Percentiles rank a stretch among this genome's conserved stretches.
phyloP scores from a whole-genome alignment of 495 filamentous ascomycete species.

The Hapsidospora chrysogenum region DNA sequence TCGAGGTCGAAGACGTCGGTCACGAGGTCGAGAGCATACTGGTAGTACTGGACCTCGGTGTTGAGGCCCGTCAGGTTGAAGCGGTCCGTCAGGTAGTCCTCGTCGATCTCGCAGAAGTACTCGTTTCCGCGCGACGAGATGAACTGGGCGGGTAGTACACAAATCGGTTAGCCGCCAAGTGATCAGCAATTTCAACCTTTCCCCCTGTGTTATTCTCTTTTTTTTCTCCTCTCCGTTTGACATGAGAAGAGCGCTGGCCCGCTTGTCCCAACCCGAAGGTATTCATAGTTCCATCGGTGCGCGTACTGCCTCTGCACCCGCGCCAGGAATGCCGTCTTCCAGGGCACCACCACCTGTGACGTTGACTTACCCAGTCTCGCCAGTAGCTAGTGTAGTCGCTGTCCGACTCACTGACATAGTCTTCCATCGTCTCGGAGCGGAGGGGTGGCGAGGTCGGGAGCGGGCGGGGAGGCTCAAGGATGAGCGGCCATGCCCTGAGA shows the following conservation, averaged over 20 bases:
- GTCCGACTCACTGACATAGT: constrained; percentile 93
- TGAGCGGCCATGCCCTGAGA: neutral
- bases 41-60: constrained; percentile 95
- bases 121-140: constrained; percentile 95
- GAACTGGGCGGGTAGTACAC: constrained; percentile 44
- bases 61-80: constrained; percentile 98
- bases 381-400: constrained; percentile 99
- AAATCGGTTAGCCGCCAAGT: too few relatives aligned
- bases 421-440: constrained; percentile 48
- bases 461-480: neutral
- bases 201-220: neutral
- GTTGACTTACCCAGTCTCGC: constrained; percentile 97
- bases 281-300: neutral
- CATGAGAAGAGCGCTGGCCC: neutral
- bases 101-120: constrained; percentile 99
- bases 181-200: constrained; percentile 5
- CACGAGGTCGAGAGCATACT: constrained; percentile 95
- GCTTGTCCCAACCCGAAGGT: neutral
- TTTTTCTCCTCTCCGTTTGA: neutral
- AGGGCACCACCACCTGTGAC: too few relatives aligned
- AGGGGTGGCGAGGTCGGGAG: too few relatives aligned
- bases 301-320: too few relatives aligned
- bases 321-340: too few relatives aligned
- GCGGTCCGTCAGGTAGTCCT: constrained; percentile 94
- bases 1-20: constrained; percentile 99